Conservation (phyloP, 108 stramenopile species). For the Pseudonitzschia pungens region DNA sequence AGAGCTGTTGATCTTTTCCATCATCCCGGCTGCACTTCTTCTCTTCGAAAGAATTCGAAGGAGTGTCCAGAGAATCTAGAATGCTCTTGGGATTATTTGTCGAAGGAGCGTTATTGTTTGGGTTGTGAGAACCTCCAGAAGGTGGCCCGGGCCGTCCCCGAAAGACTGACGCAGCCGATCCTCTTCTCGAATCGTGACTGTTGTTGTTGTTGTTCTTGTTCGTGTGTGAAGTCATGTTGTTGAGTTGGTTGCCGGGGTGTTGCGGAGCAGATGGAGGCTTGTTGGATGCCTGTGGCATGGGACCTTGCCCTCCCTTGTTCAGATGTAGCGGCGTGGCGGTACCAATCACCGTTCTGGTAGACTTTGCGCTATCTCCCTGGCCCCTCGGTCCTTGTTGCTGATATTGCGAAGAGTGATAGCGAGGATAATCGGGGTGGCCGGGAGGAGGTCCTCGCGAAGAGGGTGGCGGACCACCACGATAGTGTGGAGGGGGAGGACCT, state of each 20-base stretch:
- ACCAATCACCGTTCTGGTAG: slow-evolving; percentile 64
- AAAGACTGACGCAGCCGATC: slow-evolving; percentile 39
- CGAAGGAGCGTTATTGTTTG: background rate
- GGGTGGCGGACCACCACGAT: slow-evolving; percentile 10
- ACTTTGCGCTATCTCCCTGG: slow-evolving; percentile 18
- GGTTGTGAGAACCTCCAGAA: background rate
- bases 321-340: slow-evolving; percentile 73
- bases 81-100: slow-evolving; percentile 39
- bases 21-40: slow-evolving; percentile 17
- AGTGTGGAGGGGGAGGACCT: slow-evolving; percentile 16
- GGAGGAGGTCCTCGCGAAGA: slow-evolving; percentile 16
- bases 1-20: background rate
- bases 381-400: background rate
- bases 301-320: slow-evolving; percentile 10
- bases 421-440: slow-evolving; percentile 15
- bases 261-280: background rate
- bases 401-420: slow-evolving; percentile 13
- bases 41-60: slow-evolving; percentile 55
- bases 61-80: slow-evolving; percentile 47
- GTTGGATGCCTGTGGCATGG: background rate
- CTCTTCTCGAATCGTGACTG: slow-evolving; percentile 19
- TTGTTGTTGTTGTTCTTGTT: slow-evolving; percentile 10
- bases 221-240: slow-evolving; percentile 5
- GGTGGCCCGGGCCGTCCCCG: slow-evolving; percentile 42
- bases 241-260: background rate